phyloP scores from a whole-genome alignment of 805 yeast species.

The Cyberlindnera amylophila region DNA sequence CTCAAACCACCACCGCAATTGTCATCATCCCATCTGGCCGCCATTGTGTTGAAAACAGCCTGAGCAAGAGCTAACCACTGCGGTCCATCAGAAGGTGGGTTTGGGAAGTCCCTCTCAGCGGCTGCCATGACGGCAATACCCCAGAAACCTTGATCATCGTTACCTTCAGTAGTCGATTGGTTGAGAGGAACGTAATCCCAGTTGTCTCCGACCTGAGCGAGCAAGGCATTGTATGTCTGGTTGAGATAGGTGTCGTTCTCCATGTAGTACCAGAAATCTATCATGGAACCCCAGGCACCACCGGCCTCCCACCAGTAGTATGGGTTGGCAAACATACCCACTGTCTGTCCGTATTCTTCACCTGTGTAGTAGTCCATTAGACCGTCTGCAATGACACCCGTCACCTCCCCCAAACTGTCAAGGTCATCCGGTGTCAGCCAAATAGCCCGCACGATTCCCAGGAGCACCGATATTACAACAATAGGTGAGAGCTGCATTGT shows the following conservation, averaged over 20 bases:
- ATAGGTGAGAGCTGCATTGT: background rate
- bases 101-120: conserved; percentile 76
- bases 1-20: conserved; percentile 75
- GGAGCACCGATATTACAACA: conserved; percentile 1
- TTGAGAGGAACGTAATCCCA: conserved; percentile 74
- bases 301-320: conserved; percentile 95
- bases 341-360: conserved; percentile 53
- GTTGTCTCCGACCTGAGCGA: conserved; percentile 61
- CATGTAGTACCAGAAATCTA: conserved; percentile 68
- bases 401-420: conserved; percentile 39
- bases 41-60: conserved; percentile 85
- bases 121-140: conserved; percentile 84
- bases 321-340: conserved; percentile 70
- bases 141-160: conserved; percentile 94
- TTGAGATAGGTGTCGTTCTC: conserved; percentile 60
- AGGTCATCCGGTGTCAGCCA: conserved; percentile 30
- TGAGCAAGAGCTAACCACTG: conserved; percentile 78
- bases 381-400: conserved; percentile 58
- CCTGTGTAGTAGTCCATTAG: conserved; percentile 74
- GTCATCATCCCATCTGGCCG: conserved; percentile 66
- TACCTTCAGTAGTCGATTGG: conserved; percentile 83
- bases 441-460: conserved; percentile 13
- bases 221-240: conserved; percentile 51
- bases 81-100: conserved; percentile 55
- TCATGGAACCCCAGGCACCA: conserved; percentile 55